Conservation (phyloP, 805 yeast genomes). For the Geotrichum ghanense region DNA sequence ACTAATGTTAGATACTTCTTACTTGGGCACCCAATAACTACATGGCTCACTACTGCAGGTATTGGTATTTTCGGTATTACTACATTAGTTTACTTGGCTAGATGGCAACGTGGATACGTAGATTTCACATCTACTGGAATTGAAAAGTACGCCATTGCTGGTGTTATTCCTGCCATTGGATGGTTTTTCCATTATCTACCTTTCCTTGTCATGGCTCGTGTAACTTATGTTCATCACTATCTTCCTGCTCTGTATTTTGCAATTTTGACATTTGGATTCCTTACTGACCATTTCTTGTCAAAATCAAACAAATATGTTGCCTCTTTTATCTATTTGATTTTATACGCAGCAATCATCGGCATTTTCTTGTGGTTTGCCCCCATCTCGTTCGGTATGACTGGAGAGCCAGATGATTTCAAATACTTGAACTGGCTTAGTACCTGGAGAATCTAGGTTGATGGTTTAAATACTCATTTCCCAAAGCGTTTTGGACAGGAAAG, state of each 20-base stretch:
- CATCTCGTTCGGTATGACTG: conserved; percentile 72
- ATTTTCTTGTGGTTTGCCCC: conserved; percentile 53
- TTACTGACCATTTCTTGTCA: conserved; percentile 37
- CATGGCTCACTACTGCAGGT: conserved; percentile 51
- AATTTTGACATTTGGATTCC: conserved; percentile 58
- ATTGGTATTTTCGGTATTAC: conserved; percentile 33
- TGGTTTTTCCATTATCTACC: conserved; percentile 88
- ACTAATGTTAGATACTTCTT: conserved; percentile 47
- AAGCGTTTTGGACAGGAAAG: conserved; percentile 1
- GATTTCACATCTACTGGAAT: conserved; percentile 32
- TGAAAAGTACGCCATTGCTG: conserved; percentile 45
- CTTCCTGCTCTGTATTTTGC: conserved; percentile 94
- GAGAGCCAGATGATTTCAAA: conserved; percentile 35
- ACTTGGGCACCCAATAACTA: conserved; percentile 51
- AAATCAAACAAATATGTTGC: conserved; percentile 20
- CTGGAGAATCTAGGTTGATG: conserved; percentile 37
- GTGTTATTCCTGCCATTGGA: conserved; percentile 76
- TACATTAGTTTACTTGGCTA: conserved; percentile 28
- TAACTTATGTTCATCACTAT: conserved; percentile 93
- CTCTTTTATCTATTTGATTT: conserved; percentile 30
- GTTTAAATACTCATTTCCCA: neutral
- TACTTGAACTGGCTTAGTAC: conserved; percentile 42
- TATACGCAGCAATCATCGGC: conserved; percentile 43
- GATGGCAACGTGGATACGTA: conserved; percentile 64
- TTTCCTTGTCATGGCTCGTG: conserved; percentile 88